These are phyloP conservation scores for Aristolochia californica DNA, from an alignment of 164 flowering plant species.

Conservation along the genomic window DNA sequence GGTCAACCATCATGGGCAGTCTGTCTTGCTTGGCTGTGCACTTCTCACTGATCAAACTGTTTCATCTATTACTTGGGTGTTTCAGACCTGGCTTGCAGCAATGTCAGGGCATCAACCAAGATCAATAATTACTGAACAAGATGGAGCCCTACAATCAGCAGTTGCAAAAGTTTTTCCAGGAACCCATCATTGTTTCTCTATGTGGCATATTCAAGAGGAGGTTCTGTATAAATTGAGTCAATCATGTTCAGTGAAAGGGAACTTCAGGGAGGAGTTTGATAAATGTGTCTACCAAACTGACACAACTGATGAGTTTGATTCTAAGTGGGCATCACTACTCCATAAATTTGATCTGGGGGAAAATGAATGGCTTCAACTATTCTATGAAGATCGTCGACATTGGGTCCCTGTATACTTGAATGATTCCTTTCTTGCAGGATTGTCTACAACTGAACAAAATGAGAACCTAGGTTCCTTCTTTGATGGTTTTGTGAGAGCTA, in stretches of 20 bases:
- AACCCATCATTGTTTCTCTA: slow-evolving; percentile 9
- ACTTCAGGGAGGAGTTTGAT: slow-evolving; percentile 8
- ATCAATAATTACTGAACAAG: slow-evolving; percentile 7
- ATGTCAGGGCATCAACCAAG: slow-evolving; percentile 9
- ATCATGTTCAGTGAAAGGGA: slow-evolving; percentile 1
- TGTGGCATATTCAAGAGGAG: slow-evolving; percentile 4
- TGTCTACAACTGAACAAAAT: slow-evolving; percentile 4
- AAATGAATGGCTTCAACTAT: slow-evolving; percentile 9
- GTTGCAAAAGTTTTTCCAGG: slow-evolving; percentile 8
- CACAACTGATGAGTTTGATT: slow-evolving; percentile 13
- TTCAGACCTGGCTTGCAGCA: slow-evolving; percentile 11
- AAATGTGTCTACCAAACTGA: slow-evolving; percentile 5
- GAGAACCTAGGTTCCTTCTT: slow-evolving; percentile 5
- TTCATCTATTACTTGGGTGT: slow-evolving; percentile 7
- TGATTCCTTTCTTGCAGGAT: slow-evolving; percentile 9
- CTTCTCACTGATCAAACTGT: slow-evolving; percentile 5
- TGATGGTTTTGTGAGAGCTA: slow-evolving; percentile 9
- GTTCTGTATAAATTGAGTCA: slow-evolving; percentile 6
- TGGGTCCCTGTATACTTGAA: slow-evolving; percentile 14
- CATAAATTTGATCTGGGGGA: slow-evolving; percentile 3
- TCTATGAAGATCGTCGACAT: slow-evolving; percentile 6
- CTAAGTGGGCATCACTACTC: slow-evolving; percentile 3
- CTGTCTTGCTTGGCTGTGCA: slow-evolving; percentile 14
- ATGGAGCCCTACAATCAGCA: slow-evolving; percentile 10
- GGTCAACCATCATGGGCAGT: slow-evolving; percentile 11